Percentiles rank a stretch among this genome's conserved stretches.
Conservation (phyloP, 1,284 basidiomycete genomes). For the Ustilago xerochloae region DNA sequence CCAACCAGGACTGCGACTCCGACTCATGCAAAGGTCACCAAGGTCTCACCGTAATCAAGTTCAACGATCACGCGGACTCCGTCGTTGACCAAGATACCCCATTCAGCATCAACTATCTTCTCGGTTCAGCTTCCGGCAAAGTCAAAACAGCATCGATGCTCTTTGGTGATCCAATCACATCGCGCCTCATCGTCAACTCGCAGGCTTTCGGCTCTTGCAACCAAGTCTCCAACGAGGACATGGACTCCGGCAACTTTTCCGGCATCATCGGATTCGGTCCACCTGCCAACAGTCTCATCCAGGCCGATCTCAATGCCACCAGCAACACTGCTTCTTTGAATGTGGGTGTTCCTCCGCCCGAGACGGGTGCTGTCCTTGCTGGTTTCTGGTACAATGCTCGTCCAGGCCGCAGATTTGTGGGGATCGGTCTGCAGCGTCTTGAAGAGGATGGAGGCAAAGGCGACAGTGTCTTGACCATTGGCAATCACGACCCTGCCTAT, state of each 20-base stretch:
- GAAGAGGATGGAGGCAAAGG: slow-evolving; percentile 59
- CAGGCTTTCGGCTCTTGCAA: slow-evolving; percentile 56
- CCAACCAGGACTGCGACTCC: slow-evolving; percentile 48
- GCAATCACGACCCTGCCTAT: slow-evolving; percentile 53
- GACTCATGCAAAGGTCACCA: slow-evolving; percentile 43
- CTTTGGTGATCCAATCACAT: slow-evolving; percentile 39
- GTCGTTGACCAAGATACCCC: slow-evolving; percentile 40
- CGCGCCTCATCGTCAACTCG: slow-evolving; percentile 40
- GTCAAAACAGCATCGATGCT: slow-evolving; percentile 51
- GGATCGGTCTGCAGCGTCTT: slow-evolving; percentile 56
- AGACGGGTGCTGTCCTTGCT: slow-evolving; percentile 53
- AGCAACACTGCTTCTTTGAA: slow-evolving; percentile 41
- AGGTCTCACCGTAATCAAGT: slow-evolving; percentile 35
- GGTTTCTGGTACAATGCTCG: slow-evolving; percentile 53
- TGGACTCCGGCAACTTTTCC: slow-evolving; percentile 55
- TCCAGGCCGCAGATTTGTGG: slow-evolving; percentile 49
- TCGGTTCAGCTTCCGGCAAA: slow-evolving; percentile 48
- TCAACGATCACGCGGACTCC: slow-evolving; percentile 35
- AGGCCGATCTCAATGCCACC: slow-evolving; percentile 46
- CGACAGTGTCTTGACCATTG: slow-evolving; percentile 56
- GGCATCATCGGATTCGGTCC: slow-evolving; percentile 59
- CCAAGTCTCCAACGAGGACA: slow-evolving; percentile 44
- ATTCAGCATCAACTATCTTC: slow-evolving; percentile 55
- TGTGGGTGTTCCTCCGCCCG: slow-evolving; percentile 21
- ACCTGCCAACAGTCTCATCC: slow-evolving; percentile 58